These are phyloP conservation scores for Pestalotiopsis sp. DNA, from an alignment of 2,329 filamentous ascomycete genomes.

Conservation along the genomic window DNA sequence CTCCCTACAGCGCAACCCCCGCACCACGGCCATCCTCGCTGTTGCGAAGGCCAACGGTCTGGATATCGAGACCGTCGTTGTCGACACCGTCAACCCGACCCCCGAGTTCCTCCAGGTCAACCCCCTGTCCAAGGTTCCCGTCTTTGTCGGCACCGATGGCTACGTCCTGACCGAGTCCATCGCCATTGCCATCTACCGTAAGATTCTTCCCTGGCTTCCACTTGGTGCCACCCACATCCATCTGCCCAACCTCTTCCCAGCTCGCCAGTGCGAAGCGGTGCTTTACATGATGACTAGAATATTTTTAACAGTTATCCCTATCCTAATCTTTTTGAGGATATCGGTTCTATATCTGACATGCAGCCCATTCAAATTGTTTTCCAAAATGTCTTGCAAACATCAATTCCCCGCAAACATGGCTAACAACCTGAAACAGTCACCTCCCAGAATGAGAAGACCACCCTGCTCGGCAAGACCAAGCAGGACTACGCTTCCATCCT, in stretches of 20 bases:
- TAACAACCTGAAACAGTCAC: constrained; percentile 66
- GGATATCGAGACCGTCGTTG: constrained; percentile 83
- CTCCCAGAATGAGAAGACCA: constrained; percentile 99
- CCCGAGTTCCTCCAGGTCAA: constrained; percentile 84
- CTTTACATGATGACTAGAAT: constrained; percentile 71
- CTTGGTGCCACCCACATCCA: constrained; percentile 14
- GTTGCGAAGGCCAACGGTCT: constrained; percentile 98
- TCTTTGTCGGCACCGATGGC: constrained; percentile 91
- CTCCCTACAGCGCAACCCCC: constrained; percentile 63
- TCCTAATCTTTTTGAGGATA: constrained; percentile 74
- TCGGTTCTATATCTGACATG: constrained; percentile 78
- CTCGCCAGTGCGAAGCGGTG: constrained; percentile 15
- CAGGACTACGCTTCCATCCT: constrained; percentile 99
- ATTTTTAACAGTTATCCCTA: constrained; percentile 95
- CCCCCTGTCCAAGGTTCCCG: constrained; percentile 87
- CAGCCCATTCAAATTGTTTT: constrained; percentile 23
- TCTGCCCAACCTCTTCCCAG: constrained; percentile 8
- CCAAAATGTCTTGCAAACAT: constrained; percentile 29
- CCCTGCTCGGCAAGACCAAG: constrained; percentile 99
- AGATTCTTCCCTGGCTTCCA: constrained; percentile 37
- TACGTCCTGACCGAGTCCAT: constrained; percentile 88
- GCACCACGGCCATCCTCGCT: constrained; percentile 84
- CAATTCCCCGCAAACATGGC: constrained; percentile 18
- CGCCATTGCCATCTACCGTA: constrained; percentile 97
- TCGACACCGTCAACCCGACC: constrained; percentile 65